phyloP scores from a whole-genome alignment of 2,329 filamentous ascomycete genomes.

The Raffaelea deltoideospora region DNA sequence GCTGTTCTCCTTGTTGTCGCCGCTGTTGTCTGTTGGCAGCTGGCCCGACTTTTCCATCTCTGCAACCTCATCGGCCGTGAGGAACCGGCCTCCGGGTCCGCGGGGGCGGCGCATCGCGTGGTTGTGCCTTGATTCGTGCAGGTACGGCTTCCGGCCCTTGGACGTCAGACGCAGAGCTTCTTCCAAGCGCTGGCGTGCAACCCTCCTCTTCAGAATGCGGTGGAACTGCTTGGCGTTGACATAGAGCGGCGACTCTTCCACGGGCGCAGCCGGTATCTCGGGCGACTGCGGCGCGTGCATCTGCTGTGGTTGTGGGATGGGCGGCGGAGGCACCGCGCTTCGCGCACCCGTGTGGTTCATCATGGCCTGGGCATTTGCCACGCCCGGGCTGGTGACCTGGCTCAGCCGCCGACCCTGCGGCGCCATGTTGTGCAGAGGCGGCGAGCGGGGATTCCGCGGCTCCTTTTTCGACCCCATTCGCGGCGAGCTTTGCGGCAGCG shows the following conservation, averaged over 20 bases:
- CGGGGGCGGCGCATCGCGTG: conserved; percentile 93
- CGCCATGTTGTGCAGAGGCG: conserved; percentile 51
- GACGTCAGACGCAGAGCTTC: conserved; percentile 83
- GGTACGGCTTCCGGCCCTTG: conserved; percentile 90
- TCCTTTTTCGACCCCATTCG: conserved; percentile 66
- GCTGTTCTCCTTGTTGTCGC: conserved; percentile 21
- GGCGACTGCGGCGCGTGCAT: conserved; percentile 61
- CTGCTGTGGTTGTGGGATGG: conserved; percentile 46
- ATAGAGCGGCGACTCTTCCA: conserved; percentile 87
- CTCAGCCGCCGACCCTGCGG: conserved; percentile 52
- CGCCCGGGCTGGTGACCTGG: conserved; percentile 60
- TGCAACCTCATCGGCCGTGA: conserved; percentile 91
- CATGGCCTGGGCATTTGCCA: conserved; percentile 58
- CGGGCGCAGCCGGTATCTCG: conserved; percentile 56
- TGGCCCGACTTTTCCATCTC: conserved; percentile 55
- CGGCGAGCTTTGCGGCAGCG: conserved; percentile 57
- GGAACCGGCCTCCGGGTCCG: conserved; percentile 84
- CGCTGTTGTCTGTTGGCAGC: no score
- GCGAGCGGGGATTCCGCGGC: conserved; percentile 58
- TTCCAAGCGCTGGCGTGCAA: conserved; percentile 85
- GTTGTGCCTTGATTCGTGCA: conserved; percentile 95
- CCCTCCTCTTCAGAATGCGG: conserved; percentile 83
- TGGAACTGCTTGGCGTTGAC: conserved; percentile 99
- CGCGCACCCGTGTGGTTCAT: conserved; percentile 51
- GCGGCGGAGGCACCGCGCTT: conserved; percentile 37